Conservation (phyloP, 2,329 filamentous ascomycete species). For the Cercospora sp. region DNA sequence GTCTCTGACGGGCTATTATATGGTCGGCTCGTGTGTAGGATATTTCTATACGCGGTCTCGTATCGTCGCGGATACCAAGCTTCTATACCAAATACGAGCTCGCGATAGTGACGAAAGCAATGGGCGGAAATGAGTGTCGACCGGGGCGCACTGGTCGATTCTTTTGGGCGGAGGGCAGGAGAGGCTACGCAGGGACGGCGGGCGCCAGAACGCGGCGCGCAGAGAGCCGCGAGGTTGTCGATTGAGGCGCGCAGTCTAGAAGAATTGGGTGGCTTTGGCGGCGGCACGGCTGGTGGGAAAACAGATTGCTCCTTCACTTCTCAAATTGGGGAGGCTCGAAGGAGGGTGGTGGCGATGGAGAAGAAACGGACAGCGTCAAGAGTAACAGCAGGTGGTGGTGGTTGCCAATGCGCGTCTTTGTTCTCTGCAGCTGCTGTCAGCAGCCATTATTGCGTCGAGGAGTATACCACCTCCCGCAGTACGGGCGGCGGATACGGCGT, state of each 20-base stretch:
- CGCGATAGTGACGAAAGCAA: neutral
- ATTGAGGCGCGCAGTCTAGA: neutral
- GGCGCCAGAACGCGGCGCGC: conserved; percentile 4
- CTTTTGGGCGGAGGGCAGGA: neutral
- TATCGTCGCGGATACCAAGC: neutral
- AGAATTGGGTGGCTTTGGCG: conserved; percentile 8
- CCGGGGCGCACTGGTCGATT: neutral
- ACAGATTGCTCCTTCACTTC: conserved; percentile 3
- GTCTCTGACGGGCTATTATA: neutral
- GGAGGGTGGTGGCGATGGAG: neutral
- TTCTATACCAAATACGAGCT: conserved; percentile 3
- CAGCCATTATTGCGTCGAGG: neutral
- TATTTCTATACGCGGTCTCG: neutral
- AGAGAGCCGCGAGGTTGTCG: neutral
- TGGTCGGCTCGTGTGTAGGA: neutral
- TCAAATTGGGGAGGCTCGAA: neutral
- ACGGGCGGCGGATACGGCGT: neutral
- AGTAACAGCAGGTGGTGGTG: neutral
- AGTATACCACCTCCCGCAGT: neutral
- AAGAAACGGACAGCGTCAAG: neutral
- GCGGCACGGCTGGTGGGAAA: neutral
- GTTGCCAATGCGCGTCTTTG: neutral
- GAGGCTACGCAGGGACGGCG: conserved; percentile 11
- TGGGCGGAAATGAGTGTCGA: conserved; percentile 6
- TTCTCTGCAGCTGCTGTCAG: conserved; percentile 4